These are phyloP conservation scores for Eremochloa ophiuroides DNA, from an alignment of 176 grass and related monocot genomes.

Conservation along the genomic window DNA sequence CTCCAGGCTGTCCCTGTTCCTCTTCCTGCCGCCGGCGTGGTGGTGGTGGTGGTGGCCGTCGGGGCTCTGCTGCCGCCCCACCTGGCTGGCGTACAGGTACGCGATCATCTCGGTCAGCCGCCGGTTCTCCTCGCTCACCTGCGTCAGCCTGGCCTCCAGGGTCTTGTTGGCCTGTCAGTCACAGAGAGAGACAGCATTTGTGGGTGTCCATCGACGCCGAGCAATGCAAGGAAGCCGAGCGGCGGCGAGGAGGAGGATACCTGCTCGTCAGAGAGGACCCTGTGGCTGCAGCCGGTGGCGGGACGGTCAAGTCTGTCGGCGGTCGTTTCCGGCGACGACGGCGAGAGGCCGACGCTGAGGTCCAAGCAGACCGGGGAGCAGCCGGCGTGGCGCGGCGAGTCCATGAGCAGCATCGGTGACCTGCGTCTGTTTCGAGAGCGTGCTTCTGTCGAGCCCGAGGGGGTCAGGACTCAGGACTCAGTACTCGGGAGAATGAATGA, in stretches of 20 bases:
- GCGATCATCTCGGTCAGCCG: conserved; percentile 48
- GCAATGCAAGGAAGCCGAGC: background rate
- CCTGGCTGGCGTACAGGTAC: conserved; percentile 18
- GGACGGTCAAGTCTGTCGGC: background rate
- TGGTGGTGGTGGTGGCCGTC: background rate
- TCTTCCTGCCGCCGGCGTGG: conserved; percentile 32
- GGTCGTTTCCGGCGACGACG: background rate
- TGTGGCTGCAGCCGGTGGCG: background rate
- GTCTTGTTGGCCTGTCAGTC: conserved; percentile 4
- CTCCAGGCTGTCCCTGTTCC: conserved; percentile 34
- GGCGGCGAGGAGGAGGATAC: conserved; percentile 4
- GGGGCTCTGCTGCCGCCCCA: background rate
- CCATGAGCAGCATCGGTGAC: conserved; percentile 35
- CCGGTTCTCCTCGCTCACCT: conserved; percentile 73
- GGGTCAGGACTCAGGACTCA: background rate
- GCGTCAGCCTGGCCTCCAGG: conserved; percentile 47
- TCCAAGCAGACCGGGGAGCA: conserved; percentile 52
- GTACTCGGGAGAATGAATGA: too few relatives aligned
- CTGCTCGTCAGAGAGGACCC: conserved; percentile 31
- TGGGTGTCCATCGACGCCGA: too few relatives aligned
- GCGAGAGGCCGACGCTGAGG: conserved; percentile 53
- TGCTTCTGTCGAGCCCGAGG: background rate
- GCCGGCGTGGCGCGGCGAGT: background rate
- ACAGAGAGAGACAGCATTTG: conserved; percentile 1
- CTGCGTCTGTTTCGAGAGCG: background rate